Percentiles rank a stretch among this genome's conserved stretches.
These are phyloP conservation scores for Scorias spongiosa DNA, from an alignment of 2,329 filamentous ascomycete species.

Conservation along the genomic window DNA sequence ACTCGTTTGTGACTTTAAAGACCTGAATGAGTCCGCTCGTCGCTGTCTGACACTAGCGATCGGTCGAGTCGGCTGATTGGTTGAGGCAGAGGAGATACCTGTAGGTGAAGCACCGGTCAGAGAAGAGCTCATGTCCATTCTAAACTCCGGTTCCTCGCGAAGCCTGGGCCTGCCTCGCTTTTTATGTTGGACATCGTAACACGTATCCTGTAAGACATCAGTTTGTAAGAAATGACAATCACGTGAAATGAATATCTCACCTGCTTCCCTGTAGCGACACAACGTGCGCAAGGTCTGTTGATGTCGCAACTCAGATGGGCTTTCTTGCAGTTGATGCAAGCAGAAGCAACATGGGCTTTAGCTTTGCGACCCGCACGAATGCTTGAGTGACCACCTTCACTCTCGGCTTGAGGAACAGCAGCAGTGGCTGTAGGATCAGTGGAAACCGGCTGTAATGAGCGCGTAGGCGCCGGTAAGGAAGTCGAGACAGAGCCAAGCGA, in stretches of 20 bases:
- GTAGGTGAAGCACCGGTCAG: slow-evolving; percentile 9
- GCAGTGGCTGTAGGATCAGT: background rate
- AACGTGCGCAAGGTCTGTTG: slow-evolving; percentile 64
- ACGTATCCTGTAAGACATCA: slow-evolving; percentile 45
- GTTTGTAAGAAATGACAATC: slow-evolving; percentile 1
- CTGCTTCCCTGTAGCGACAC: slow-evolving; percentile 59
- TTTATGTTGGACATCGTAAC: slow-evolving; percentile 74
- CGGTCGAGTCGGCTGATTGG: slow-evolving; percentile 4
- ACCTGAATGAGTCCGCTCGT: slow-evolving; percentile 19
- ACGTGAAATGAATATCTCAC: slow-evolving; percentile 21
- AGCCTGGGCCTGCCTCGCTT: slow-evolving; percentile 66
- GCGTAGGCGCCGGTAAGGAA: background rate
- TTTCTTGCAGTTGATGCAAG: slow-evolving; percentile 73
- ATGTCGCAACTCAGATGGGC: slow-evolving; percentile 57
- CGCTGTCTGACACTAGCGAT: slow-evolving; percentile 14
- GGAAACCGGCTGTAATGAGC: background rate
- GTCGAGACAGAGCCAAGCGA: background rate
- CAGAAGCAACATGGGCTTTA: slow-evolving; percentile 62
- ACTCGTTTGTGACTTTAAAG: slow-evolving; percentile 16
- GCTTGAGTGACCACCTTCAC: background rate
- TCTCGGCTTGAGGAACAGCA: background rate
- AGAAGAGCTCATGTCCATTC: slow-evolving; percentile 7
- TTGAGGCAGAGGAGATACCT: slow-evolving; percentile 1
- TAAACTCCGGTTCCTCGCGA: slow-evolving; percentile 43
- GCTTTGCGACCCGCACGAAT: slow-evolving; percentile 12